Conservation (phyloP, 495 filamentous ascomycete species). For the Aspergillus steynii region DNA sequence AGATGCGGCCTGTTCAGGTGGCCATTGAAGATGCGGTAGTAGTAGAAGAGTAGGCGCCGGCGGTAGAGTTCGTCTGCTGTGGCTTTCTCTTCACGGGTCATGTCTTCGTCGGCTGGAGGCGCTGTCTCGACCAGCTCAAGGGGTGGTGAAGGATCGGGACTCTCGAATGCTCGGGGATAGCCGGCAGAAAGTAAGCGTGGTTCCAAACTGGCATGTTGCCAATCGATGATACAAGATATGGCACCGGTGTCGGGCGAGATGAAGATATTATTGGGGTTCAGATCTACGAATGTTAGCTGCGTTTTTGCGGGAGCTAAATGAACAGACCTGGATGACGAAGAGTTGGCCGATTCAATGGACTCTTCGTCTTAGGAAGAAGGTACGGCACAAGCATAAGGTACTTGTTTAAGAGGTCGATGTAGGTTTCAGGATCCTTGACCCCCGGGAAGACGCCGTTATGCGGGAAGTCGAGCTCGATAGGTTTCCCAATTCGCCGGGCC, state of each 20-base stretch:
- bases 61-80: slow-evolving; percentile 25
- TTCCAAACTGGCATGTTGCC: slow-evolving; percentile 26
- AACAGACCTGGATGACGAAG: slow-evolving; percentile 18
- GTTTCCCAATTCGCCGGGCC: too few species aligned
- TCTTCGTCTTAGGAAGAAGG: slow-evolving; percentile 14
- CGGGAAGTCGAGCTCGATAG: slow-evolving; percentile 16
- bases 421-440: slow-evolving; percentile 6
- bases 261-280: slow-evolving; percentile 28
- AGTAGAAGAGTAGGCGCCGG: slow-evolving; percentile 24
- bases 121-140: slow-evolving; percentile 15
- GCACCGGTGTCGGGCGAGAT: slow-evolving; percentile 22
- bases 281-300: slow-evolving; percentile 10
- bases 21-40: slow-evolving; percentile 22
- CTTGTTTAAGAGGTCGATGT: slow-evolving; percentile 18
- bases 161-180: slow-evolving; percentile 23
- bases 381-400: slow-evolving; percentile 20
- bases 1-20: slow-evolving; percentile 15
- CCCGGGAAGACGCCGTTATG: slow-evolving; percentile 23
- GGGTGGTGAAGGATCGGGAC: slow-evolving; percentile 21
- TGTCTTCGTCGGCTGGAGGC: slow-evolving; percentile 16
- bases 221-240: slow-evolving; percentile 31
- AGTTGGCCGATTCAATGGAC: too few species aligned
- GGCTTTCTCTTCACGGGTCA: slow-evolving; percentile 17
- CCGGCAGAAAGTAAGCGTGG: slow-evolving; percentile 24
- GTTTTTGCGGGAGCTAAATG: neutral